phyloP scores from a whole-genome alignment of 805 yeast species.

The Lachancea waltii region DNA sequence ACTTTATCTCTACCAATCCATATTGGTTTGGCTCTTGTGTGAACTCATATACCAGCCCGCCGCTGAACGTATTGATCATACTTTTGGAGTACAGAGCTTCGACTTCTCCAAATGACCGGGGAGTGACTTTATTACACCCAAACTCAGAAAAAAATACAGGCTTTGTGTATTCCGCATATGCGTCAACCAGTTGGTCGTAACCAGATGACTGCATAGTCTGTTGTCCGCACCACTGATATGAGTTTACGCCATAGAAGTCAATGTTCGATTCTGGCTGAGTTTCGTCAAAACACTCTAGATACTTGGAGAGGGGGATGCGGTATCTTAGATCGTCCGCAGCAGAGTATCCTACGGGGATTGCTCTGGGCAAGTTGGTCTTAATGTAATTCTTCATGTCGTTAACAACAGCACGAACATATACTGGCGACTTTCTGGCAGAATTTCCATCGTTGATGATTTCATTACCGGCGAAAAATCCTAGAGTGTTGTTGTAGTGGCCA shows the following conservation, averaged over 20 bases:
- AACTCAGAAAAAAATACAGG: slow-evolving; percentile 89
- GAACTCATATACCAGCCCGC: slow-evolving; percentile 79
- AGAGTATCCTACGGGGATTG: slow-evolving; percentile 87
- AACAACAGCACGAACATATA: slow-evolving; percentile 68
- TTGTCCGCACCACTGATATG: slow-evolving; percentile 94
- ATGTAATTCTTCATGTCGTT: slow-evolving; percentile 78
- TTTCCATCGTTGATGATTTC: slow-evolving; percentile 77
- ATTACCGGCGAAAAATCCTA: slow-evolving; percentile 89
- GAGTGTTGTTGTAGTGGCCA: slow-evolving; percentile 76
- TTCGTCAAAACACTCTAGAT: slow-evolving; percentile 66
- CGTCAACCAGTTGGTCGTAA: slow-evolving; percentile 58
- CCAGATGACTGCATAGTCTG: slow-evolving; percentile 82
- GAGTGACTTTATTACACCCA: slow-evolving; percentile 81
- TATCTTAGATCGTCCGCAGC: slow-evolving; percentile 89
- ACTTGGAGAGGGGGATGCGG: slow-evolving; percentile 69
- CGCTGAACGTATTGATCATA: slow-evolving; percentile 74
- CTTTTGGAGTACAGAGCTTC: slow-evolving; percentile 57
- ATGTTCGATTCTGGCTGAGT: slow-evolving; percentile 43
- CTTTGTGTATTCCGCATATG: slow-evolving; percentile 57
- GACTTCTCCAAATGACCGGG: slow-evolving; percentile 75
- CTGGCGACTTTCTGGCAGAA: slow-evolving; percentile 64
- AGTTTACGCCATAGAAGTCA: slow-evolving; percentile 91
- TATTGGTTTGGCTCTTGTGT: slow-evolving; percentile 74
- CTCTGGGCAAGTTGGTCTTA: slow-evolving; percentile 48
- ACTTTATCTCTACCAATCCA: slow-evolving; percentile 57